These are phyloP conservation scores for Lepraria neglecta DNA, from an alignment of 495 filamentous ascomycete genomes.

Conservation along the genomic window DNA sequence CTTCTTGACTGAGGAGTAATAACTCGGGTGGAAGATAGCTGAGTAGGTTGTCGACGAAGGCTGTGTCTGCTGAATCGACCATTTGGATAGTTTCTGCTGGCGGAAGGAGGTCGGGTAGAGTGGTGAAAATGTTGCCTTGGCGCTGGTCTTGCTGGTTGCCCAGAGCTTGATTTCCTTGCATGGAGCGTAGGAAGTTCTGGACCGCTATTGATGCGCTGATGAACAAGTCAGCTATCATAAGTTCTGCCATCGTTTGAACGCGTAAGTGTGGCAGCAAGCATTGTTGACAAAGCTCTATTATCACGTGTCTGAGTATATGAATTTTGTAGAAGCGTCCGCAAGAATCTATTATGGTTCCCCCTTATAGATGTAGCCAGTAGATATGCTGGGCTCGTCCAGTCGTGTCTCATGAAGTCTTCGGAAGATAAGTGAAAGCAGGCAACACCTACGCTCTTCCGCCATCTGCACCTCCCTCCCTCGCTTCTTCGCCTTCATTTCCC, in stretches of 20 bases:
- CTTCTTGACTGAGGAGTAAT: slow-evolving; percentile 65
- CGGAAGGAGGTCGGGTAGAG: slow-evolving; percentile 79
- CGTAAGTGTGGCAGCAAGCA: too few relatives aligned
- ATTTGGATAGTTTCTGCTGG: slow-evolving; percentile 68
- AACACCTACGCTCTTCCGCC: slow-evolving; percentile 98
- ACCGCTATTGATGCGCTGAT: slow-evolving; percentile 56
- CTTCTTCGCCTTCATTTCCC: slow-evolving; percentile 78
- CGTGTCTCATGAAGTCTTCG: slow-evolving; percentile 4
- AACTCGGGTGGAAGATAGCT: slow-evolving; percentile 67
- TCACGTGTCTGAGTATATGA: slow-evolving; percentile 6
- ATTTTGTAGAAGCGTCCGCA: slow-evolving; percentile 4
- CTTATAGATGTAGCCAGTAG: neutral
- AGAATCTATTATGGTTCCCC: neutral
- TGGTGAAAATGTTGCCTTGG: slow-evolving; percentile 62
- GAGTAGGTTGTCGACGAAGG: slow-evolving; percentile 66
- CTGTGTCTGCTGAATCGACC: slow-evolving; percentile 57
- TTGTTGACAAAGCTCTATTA: slow-evolving; percentile 10
- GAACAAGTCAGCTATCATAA: slow-evolving; percentile 19
- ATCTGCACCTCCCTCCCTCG: slow-evolving; percentile 87
- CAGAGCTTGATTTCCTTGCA: slow-evolving; percentile 52
- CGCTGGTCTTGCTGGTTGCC: slow-evolving; percentile 39
- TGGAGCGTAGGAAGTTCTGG: slow-evolving; percentile 80
- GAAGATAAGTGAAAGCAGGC: slow-evolving; percentile 20
- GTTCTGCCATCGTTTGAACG: neutral
- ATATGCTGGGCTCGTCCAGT: neutral